Percentiles rank a stretch among this genome's conserved stretches.
Evolutionary conservation across 179 eudicot species (phyloP).

Genomic region (Carnegiea gigantea): DNA sequence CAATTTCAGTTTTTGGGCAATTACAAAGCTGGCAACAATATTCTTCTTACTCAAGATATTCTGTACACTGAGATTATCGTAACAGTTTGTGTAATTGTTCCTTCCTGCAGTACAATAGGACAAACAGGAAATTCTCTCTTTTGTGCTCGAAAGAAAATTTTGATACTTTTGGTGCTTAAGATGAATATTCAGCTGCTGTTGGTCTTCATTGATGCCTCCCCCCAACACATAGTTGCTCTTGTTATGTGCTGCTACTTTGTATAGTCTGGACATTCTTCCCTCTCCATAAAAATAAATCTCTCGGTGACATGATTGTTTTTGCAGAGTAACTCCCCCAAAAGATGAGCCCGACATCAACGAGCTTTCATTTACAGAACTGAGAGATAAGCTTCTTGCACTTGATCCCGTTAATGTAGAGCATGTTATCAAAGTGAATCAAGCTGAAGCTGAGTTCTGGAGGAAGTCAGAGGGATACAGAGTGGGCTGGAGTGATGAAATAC

Average conservation of each 20-base stretch:
- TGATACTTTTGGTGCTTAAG: not conserved
- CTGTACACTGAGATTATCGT: not conserved
- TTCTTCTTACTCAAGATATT: too few species aligned
- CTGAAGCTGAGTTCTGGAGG: slow-evolving; percentile 94
- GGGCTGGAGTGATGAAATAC: slow-evolving; percentile 97
- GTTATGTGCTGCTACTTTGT: not conserved
- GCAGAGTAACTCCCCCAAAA: slow-evolving; percentile 44
- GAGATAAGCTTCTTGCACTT: slow-evolving; percentile 83
- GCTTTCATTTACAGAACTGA: slow-evolving; percentile 81
- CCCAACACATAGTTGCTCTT: not conserved
- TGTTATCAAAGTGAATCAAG: slow-evolving; percentile 72
- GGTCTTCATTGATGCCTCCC: not conserved
- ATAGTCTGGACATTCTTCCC: not conserved
- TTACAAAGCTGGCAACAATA: too few species aligned
- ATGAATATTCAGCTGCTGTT: not conserved
- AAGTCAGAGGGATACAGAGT: slow-evolving; percentile 95
- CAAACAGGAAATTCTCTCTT: not conserved
- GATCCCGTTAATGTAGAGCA: slow-evolving; percentile 87
- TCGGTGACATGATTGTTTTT: slow-evolving; percentile 17
- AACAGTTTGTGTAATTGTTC: not conserved
- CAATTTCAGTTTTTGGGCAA: too few species aligned
- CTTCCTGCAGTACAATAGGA: not conserved
- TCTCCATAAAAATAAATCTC: not conserved
- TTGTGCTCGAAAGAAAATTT: not conserved
- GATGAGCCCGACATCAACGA: slow-evolving; percentile 58